Evolutionary conservation across 805 yeast genomes (phyloP).

Genomic region (Metschnikowia noctiluminum): DNA sequence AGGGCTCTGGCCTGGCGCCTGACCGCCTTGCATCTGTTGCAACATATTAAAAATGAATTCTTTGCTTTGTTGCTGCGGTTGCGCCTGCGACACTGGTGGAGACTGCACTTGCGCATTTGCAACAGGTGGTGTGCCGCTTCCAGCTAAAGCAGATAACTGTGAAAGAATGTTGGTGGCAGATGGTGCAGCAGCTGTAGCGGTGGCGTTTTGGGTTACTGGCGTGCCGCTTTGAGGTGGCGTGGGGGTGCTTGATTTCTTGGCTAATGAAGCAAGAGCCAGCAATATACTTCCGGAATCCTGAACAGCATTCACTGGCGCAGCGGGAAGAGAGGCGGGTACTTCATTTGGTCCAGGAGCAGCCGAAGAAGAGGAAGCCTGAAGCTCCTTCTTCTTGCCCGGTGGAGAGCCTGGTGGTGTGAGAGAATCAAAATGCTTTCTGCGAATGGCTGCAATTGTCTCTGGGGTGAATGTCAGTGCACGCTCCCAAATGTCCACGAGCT

Average conservation of each 20-base stretch:
- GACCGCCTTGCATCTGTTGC: slow-evolving; percentile 44
- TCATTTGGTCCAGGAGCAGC: slow-evolving; percentile 2
- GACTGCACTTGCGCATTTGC: slow-evolving; percentile 10
- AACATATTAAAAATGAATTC: slow-evolving; percentile 49
- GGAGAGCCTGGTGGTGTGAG: slow-evolving; percentile 69
- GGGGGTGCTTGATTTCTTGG: slow-evolving; percentile 38
- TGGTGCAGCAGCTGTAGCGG: slow-evolving; percentile 1
- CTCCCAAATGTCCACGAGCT: slow-evolving; percentile 90
- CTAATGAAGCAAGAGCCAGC: slow-evolving; percentile 67
- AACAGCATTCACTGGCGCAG: slow-evolving; percentile 18
- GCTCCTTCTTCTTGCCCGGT: slow-evolving; percentile 30
- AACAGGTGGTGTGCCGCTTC: slow-evolving; percentile 16
- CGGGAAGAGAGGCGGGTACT: slow-evolving; percentile 13
- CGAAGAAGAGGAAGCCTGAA: not conserved
- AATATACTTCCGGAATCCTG: slow-evolving; percentile 60
- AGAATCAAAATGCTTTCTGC: slow-evolving; percentile 56
- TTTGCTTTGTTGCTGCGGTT: slow-evolving; percentile 24
- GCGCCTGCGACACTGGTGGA: slow-evolving; percentile 13
- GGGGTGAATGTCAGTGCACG: slow-evolving; percentile 74
- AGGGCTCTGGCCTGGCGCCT: slow-evolving; percentile 2
- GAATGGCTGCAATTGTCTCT: slow-evolving; percentile 50
- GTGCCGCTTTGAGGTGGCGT: slow-evolving; percentile 28
- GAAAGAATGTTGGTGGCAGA: slow-evolving; percentile 39
- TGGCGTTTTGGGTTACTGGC: slow-evolving; percentile 18
- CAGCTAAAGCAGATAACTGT: slow-evolving; percentile 41